Evolutionary conservation across 495 filamentous ascomycete species (phyloP), one percentile per base, ranked within the genome.

Genomic region (Pseudoneurospora amorphoporcata): DNA sequence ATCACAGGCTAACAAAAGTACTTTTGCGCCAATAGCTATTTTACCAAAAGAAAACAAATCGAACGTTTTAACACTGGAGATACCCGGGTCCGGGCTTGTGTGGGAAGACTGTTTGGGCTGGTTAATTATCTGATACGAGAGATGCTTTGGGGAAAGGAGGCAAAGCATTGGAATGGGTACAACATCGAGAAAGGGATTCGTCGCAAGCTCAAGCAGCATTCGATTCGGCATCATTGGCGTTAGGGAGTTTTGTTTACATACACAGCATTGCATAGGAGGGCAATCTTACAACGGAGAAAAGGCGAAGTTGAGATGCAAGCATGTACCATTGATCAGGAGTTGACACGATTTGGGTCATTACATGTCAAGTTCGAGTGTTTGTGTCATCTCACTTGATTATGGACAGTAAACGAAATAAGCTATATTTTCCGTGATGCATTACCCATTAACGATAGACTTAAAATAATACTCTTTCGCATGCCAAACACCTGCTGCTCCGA

Each of bases 11-110:
- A 70, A 83, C 73, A 37, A 41, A 41, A 58, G 8, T 70, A 16
- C 58, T 32, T 19, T 61, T 61, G 3, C 5, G 3, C 23, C 53
- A 38, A 71, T 70, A 86, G 84, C 73, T 86, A 39, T 86, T 85
- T 72, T 86, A 86, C 76, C 84, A 86, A 78, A 86, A 86, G 78
- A 86, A 85, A 81, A 86, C 83, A 58, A 86, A 86, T 83, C 81
- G 84, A 76, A 82, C 83, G 35, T 85, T 82, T 75, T 85, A 84
- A 75, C 79, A 76, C 68, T 45, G 45, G 43, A 70, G 81, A 71
- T 72, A 83, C 81, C 82, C 82, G 80, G 81, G 83, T 79, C 70
- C 77, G 83, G 83, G 80, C 77, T 61, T 32, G 23, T 61, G 53
- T 16, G 53, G 29, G 12, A 16, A 61, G 29, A 3, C 32, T 17